Base-by-base conservation (phyloP, 768 basidiomycete genomes). In the Phylloporus rhodoxanthus region DNA sequence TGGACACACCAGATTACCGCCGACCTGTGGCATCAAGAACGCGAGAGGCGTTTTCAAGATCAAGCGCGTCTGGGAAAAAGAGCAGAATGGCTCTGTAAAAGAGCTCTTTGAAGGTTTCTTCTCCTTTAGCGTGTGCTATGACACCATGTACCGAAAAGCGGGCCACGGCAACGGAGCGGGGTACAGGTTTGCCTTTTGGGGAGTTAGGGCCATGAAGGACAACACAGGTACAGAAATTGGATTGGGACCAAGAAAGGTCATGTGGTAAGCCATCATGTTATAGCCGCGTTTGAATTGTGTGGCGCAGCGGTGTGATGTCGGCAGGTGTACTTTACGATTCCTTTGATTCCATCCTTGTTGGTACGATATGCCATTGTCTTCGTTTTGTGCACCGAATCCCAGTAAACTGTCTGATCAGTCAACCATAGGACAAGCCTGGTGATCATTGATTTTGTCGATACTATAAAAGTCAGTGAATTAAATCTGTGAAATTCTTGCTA, bases 21-120 rank as follows among this genome's bases (percentile, higher is more conserved):
- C 57, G 1, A 46, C 37, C 3, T 71, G 69, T 29, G 71, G 72
- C 14, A 66, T 74, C 36, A 61, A 62, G 42, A 58, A 44, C 4
- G 63, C 72, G 2, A 62, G 41, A 4, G 72, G 72, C 0, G 57
- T 58, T 7, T 64, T 72, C 55, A 70, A 67, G 23, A 61, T 74
- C 48, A 65, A 62, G 41, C 66, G 66, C 8, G 56, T 65, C 25
- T 73, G 72, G 68, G 57, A n/a, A 47, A 65, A 9, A 48, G 66
- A 43, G 23, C 51, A 54, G 13, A 50, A 50, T 10, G 57, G 45
- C 10, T 33, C 26, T 2, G 2, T 44, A 52, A 70, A 57, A 53
- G 72, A 74, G 28, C 59, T 73, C 14, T 74, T 71, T n/a, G 72
- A 70, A 52, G 72, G 72, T 1, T 69, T 56, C 45, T 61, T 74